phyloP scores from a whole-genome alignment of 805 yeast genomes.

The Lachancea sp. region DNA sequence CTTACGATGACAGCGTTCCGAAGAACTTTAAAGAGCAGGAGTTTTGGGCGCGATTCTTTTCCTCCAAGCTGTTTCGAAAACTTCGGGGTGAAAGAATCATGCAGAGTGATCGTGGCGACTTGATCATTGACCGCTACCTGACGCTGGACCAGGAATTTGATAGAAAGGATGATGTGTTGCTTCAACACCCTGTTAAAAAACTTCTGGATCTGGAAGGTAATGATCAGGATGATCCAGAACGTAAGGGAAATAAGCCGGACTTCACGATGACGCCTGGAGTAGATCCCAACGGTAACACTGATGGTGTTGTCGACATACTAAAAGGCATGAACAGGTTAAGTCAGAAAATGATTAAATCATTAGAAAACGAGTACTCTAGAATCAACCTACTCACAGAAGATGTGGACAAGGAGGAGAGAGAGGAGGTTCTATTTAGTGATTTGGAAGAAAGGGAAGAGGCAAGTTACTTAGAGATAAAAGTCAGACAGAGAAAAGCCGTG shows the following conservation, averaged over 20 bases:
- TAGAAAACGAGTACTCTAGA: conserved; percentile 40
- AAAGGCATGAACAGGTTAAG: conserved; percentile 85
- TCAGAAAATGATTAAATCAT: conserved; percentile 64
- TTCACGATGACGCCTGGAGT: conserved; percentile 68
- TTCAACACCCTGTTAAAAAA: conserved; percentile 50
- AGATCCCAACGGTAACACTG: conserved; percentile 48
- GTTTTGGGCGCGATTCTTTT: conserved; percentile 94
- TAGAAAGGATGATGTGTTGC: conserved; percentile 38
- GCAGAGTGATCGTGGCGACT: conserved; percentile 73
- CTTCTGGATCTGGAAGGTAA: conserved; percentile 78
- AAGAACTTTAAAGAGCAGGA: conserved; percentile 74
- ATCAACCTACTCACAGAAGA: conserved; percentile 34
- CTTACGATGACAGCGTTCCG: conserved; percentile 88
- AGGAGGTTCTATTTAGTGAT: conserved; percentile 47
- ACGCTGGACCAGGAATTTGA: conserved; percentile 57
- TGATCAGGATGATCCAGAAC: conserved; percentile 69
- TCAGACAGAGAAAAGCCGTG: conserved; percentile 20
- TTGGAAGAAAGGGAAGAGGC: conserved; percentile 42
- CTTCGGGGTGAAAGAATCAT: conserved; percentile 83
- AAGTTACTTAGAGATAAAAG: conserved; percentile 47
- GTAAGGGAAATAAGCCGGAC: conserved; percentile 77
- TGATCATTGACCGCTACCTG: conserved; percentile 76
- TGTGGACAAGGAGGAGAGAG: conserved; percentile 35
- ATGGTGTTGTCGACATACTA: conserved; percentile 62
- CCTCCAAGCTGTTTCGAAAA: conserved; percentile 79